Evolutionary conservation across 441 rosid genomes (phyloP), one percentile per base, ranked within the genome.

Genomic region (Erodium trifolium): DNA sequence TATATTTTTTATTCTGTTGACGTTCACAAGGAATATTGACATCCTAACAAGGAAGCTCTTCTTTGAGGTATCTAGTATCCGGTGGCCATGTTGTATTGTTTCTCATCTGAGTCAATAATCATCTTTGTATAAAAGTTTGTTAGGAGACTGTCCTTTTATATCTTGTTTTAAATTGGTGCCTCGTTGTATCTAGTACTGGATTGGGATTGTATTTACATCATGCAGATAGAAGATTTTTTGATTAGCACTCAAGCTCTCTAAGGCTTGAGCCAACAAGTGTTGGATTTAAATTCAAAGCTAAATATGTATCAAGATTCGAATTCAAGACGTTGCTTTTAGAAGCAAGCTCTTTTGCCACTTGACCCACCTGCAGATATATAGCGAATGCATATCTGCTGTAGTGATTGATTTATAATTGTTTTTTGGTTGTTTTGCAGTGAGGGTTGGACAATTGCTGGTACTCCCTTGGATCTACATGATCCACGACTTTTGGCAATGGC

Each of bases 401-500:
- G 64, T 70, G 47, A 62, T 51, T 72, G 57, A 67, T 62, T 53
- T 17, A 27, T 63, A 55, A 73, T 11, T 67, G 13, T 43, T 66
- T 62, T 55, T 64, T 53, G 29, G 65, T 3, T 63, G 53, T 69
- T 39, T 64, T 45, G 18, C 79, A 88, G 94, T 76, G 88, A 84
- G 41, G 79, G 74, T 71, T 88, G 86, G 91, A 82, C 86, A 68
- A 69, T 82, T 49, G 70, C 82, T 69, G 93, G 89, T 68, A 81
- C 81, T 69, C 83, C 88, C 11, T 71, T 86, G 77, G 89, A 86
- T 78, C 71, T 88, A 77, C 88, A 73, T 41, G 87, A 88, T 59
- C 91, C 93, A 62, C 85, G 88, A 4, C 75, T 88, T 78, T 59
- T 82, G 76, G 91, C 91, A 72, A 83, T 86, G 89, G 88, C 93